Percentiles rank a stretch among this genome's conserved stretches.
Evolutionary conservation across 2,329 filamentous ascomycete species (phyloP).

Genomic region (Cladophialophora chaetospira): DNA sequence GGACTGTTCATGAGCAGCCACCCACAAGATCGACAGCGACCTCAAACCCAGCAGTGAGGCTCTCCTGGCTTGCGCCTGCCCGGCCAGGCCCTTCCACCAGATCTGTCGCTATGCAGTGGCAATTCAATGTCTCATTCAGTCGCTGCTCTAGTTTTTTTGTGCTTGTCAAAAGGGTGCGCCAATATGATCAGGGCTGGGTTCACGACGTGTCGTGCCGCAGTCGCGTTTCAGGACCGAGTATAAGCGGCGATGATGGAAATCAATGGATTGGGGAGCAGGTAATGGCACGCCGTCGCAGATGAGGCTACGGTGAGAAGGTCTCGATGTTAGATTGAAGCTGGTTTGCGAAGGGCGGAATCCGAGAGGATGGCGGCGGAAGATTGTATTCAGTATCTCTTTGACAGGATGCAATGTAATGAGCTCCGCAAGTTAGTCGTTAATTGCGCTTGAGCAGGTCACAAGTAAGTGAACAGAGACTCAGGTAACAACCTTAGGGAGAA

Average conservation of each 20-base stretch:
- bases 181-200: constrained; percentile 9
- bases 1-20: too few species aligned
- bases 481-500: not conserved
- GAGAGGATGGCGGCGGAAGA: too few species aligned
- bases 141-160: not conserved
- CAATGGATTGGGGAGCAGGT: too few species aligned
- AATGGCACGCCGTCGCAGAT: too few species aligned
- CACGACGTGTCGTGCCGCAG: not conserved
- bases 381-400: too few species aligned
- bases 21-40: too few species aligned
- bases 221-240: not conserved
- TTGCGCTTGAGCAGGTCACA: too few species aligned
- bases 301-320: too few species aligned
- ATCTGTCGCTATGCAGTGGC: constrained; percentile 2
- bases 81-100: constrained; percentile 22
- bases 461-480: not conserved
- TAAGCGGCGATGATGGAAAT: not conserved
- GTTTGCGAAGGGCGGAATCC: not conserved
- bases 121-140: constrained; percentile 19
- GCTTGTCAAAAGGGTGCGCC: constrained; percentile 17
- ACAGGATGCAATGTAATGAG: too few species aligned
- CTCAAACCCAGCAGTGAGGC: constrained; percentile 12
- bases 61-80: constrained; percentile 27
- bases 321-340: not conserved
- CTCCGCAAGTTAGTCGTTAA: too few species aligned